A percentile compares a stretch with the other conserved stretches of the same genome.
These are phyloP conservation scores for Dioscorea zingiberensis DNA, from an alignment of 106 monocot species.

Conservation along the genomic window DNA sequence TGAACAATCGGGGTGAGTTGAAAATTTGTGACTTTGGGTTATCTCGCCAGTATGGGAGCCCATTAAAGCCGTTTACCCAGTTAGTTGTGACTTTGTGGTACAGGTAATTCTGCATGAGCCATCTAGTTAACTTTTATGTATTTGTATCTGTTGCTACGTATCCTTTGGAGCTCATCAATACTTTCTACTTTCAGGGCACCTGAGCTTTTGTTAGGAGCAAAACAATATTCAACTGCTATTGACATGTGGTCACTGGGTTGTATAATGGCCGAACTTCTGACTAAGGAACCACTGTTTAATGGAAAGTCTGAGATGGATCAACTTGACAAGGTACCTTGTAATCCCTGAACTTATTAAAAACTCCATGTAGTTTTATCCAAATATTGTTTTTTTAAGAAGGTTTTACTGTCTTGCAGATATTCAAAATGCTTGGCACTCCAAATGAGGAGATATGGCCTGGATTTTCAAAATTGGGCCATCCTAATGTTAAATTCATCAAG, in stretches of 20 bases:
- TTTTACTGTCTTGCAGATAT: slow-evolving; percentile 45
- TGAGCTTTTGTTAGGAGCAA: slow-evolving; percentile 76
- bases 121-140: neutral
- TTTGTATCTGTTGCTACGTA: neutral
- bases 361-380: neutral
- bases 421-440: slow-evolving; percentile 76
- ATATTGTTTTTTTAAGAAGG: neutral
- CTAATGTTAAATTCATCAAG: slow-evolving; percentile 55
- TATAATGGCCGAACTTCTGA: slow-evolving; percentile 89
- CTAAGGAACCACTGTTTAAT: slow-evolving; percentile 76
- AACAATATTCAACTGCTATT: slow-evolving; percentile 86
- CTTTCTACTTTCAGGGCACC: slow-evolving; percentile 54
- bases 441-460: slow-evolving; percentile 90
- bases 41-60: slow-evolving; percentile 91
- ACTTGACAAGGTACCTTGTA: slow-evolving; percentile 62
- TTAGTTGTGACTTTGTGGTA: slow-evolving; percentile 97
- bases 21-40: slow-evolving; percentile 96
- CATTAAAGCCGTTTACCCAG: slow-evolving; percentile 80
- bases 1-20: slow-evolving; percentile 84
- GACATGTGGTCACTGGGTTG: slow-evolving; percentile 96
- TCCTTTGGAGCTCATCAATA: neutral
- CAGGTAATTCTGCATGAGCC: slow-evolving; percentile 36
- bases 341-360: neutral
- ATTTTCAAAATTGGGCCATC: slow-evolving; percentile 52
- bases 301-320: slow-evolving; percentile 86